A percentile compares a stretch with the other conserved stretches of the same genome.
These are phyloP conservation scores for Xerocomellus chrysenteron DNA, from an alignment of 768 basidiomycete species.

Conservation along the genomic window DNA sequence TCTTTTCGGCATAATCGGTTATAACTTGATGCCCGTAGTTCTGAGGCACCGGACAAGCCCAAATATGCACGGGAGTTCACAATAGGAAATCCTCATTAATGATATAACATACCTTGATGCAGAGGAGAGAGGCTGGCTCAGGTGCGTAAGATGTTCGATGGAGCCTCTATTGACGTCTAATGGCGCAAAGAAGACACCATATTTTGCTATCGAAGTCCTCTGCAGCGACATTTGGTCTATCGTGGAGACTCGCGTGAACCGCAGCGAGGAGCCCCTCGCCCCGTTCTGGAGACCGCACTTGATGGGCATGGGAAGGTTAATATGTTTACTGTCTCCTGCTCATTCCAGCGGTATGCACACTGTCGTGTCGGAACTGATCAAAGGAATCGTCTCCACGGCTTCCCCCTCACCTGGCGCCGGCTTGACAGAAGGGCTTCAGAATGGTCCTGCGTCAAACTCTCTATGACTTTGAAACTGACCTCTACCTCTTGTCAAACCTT, in stretches of 20 bases:
- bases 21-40: conserved; percentile 21
- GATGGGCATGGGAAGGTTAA: conserved; percentile 75
- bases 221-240: conserved; percentile 96
- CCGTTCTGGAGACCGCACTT: conserved; percentile 90
- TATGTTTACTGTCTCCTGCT: conserved; percentile 79
- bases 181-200: conserved; percentile 69
- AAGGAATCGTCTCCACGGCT: conserved; percentile 92
- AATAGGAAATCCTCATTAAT: conserved; percentile 25
- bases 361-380: conserved; percentile 87
- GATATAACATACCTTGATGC: conserved; percentile 35
- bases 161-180: conserved; percentile 7
- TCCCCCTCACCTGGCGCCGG: conserved; percentile 80
- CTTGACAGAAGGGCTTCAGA: conserved; percentile 66
- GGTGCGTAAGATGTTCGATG: conserved; percentile 49
- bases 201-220: conserved; percentile 90
- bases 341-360: conserved; percentile 76
- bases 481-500: conserved; percentile 21
- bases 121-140: conserved; percentile 76
- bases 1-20: not conserved
- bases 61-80: conserved; percentile 25
- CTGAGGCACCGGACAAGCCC: conserved; percentile 16
- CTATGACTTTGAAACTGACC: conserved; percentile 47
- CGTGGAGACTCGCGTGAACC: conserved; percentile 80
- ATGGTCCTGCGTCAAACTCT: conserved; percentile 78
- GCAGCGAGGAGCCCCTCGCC: conserved; percentile 66